Base-by-base conservation (phyloP, 331 rosid species). In the Prunus yedoensis region DNA sequence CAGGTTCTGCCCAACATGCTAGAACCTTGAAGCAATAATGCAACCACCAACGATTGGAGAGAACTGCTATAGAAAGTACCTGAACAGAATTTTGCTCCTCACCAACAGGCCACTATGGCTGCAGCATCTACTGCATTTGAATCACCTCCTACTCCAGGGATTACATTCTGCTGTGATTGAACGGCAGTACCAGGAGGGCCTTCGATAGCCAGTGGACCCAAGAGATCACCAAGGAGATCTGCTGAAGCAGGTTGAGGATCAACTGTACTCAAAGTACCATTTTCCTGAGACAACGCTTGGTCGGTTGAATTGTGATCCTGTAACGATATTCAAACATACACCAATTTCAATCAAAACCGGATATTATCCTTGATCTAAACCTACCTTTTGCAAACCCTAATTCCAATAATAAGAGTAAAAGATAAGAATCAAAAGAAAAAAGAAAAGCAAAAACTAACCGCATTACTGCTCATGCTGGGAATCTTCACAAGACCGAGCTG, bases 181-280 rank as follows among this genome's bases (percentile, higher is more conserved):
- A 45, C 82, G 78, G 73, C 59, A 79, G 64, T 70, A 74, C 90
- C 17, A 1, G 97, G 96, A 80, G 98, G 96, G 57, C 94, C 99
- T 87, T 89, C 97, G 79, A 95, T 90, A 77, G 99, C 99, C 85
- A 94, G 81, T 35, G 99, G 91, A 82, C 95, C 96, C 86, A 95
- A 87, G 65, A 95, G 88, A 82, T 95, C 99, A 56, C 90, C 77
- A 69, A 92, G 90, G 77, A 92, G 83, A 86, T 95, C 97, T 43
- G 81, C 81, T 45, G 90, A 63, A 47, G 90, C 81, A 70, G 87
- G 82, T 75, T 83, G 82, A 70, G 91, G 83, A 80, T 90, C 94
- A 67, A 84, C 88, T 45, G 30, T 78, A 87, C 1, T 86, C 78
- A 80, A 81, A 74, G 87, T 82, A 74, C 98, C 98, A 87, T 92